Base-by-base conservation (phyloP, 139 green algal genomes). In the Tetraselmis chui region DNA sequence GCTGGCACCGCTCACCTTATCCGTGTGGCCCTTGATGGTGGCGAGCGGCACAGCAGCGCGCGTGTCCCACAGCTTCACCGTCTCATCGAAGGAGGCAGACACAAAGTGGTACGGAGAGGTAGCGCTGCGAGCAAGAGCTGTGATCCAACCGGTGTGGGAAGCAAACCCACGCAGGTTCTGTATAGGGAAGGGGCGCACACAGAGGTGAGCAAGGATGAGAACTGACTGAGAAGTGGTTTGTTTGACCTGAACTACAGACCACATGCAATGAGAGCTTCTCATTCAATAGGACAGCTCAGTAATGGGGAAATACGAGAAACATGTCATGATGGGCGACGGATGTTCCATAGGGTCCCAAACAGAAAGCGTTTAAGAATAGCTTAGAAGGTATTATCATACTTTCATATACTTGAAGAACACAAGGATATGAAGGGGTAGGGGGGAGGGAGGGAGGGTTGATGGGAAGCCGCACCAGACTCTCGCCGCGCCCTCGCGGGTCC, bases 111-210 rank as follows among this genome's bases (percentile, higher is more conserved):
- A 81, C 31, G 84, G 79, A 26, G 84, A 93, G 2, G 28, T 28
- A 0, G 89, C 88, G 76, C 90, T 85, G 93, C 94, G 97, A 0
- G 87, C 84, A 0, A 97, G 75, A 1, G 59, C 80, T 0, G 83
- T 81, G 23, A 98, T 89, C 92, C 94, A 97, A 31, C 86, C 86
- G 24, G 80, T 85, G 79, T 97, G 93, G 0, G 87, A 91, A 11
- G 74, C 31, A 25, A 84, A 85, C 1, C 58, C 45, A 18, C 45
- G 45, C 5, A 67, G 45, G 45, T 67, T 28, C 74, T 77, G 74
- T 2, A 77, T 23, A n/a, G 59, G 23, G 22, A 75, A 22, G 59
- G 59, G n/a, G n/a, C n/a, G n/a, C n/a, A n/a, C n/a, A n/a, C n/a
- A n/a, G n/a, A n/a, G n/a, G n/a, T n/a, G n/a, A n/a, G n/a, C n/a